Base-by-base conservation (phyloP, 306 rosid genomes). In the Styphnolobium japonicum region DNA sequence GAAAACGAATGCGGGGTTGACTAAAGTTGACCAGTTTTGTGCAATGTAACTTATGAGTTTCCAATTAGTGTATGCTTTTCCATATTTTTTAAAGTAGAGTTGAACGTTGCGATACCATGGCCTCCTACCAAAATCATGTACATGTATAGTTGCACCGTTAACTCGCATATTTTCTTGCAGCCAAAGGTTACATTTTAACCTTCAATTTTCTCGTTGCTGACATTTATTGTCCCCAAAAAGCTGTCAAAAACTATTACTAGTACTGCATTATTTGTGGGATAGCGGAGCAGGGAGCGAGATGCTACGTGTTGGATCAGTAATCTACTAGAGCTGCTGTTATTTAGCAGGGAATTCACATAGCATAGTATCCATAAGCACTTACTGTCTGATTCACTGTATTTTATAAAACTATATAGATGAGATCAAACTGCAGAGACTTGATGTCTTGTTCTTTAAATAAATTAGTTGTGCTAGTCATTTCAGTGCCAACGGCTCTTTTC, bases 71-170 rank as follows among this genome's bases (percentile, higher is more conserved):
- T 74, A 72, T 65, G 80, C 83, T 78, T 84, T 85, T 80, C 52
- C 81, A 78, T 81, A 61, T 67, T 84, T 71, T 84, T 79, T 80
- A 65, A 16, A 43, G 49, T 81, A 73, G 69, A 74, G 75, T 71
- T 79, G 80, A 76, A 80, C 36, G 55, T 49, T 80, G 71, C 78
- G 8, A 75, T 76, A 67, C 70, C 80, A 14, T 73, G 83, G 79
- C 74, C 52, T 75, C 42, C 33, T 16, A 84, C 88, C 81, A 10
- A 60, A 83, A 80, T 80, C 81, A 55, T 86, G 82, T 89, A 89
- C 83, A 73, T 86, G 82, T 80, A 80, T 86, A 86, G 90, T 75
- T 64, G 82, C 45, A 67, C 27, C 61, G 78, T 82, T 76, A 76
- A 34, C 29, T 12, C 12, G 46, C 52, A 79, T 83, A 58, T 55